Conservation (phyloP, 768 basidiomycete species). For the Naganishia friedmannii region DNA sequence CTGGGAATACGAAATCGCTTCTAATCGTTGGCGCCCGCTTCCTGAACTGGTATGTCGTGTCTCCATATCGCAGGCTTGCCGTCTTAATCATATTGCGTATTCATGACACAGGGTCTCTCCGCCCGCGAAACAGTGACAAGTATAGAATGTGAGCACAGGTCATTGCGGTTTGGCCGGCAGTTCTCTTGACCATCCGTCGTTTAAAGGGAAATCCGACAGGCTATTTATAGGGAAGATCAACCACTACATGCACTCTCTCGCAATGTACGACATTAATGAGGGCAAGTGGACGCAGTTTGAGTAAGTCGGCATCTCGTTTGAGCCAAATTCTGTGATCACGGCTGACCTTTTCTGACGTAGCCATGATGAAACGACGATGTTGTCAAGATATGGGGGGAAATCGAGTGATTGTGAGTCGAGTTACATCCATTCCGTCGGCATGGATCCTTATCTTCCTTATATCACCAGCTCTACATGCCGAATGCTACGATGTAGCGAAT, state of each 20-base stretch:
- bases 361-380: not conserved
- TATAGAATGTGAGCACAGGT: not conserved
- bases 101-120: not conserved
- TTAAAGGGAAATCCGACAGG: not conserved
- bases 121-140: not conserved
- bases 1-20: conserved; percentile 8
- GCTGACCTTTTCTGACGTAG: not conserved
- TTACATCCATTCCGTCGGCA: not conserved
- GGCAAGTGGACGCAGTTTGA: not conserved
- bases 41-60: not conserved
- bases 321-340: not conserved
- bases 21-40: not conserved
- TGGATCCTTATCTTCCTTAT: not conserved
- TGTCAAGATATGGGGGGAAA: not conserved
- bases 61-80: not conserved
- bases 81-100: not conserved
- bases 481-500: conserved; percentile 1
- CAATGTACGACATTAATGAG: not conserved
- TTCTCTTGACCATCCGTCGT: not conserved
- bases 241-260: not conserved
- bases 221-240: not conserved
- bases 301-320: not conserved
- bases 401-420: not conserved
- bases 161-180: no score
- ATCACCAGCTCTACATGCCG: not conserved